phyloP scores from a whole-genome alignment of 495 filamentous ascomycete genomes.

The Darksidea phi region DNA sequence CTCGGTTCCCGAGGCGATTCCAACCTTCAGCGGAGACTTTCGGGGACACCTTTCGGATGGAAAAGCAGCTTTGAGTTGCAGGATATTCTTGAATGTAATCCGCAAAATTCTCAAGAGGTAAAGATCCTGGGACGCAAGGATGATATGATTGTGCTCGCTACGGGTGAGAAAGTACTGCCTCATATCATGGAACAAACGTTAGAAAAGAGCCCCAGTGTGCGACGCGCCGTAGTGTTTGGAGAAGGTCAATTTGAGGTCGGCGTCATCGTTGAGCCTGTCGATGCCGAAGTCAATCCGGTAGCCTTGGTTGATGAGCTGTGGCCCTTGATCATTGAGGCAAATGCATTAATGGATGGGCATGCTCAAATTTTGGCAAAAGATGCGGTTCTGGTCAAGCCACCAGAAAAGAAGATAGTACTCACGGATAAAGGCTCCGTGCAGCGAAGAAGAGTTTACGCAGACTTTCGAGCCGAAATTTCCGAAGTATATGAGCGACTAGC shows the following conservation, averaged over 20 bases:
- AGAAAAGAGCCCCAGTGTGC: slow-evolving; percentile 20
- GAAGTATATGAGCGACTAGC: slow-evolving; percentile 36
- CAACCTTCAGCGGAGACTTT: too few relatives aligned
- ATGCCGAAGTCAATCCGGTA: not conserved
- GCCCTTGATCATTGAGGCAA: not conserved
- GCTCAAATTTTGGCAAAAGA: slow-evolving; percentile 33
- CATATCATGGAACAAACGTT: slow-evolving; percentile 37
- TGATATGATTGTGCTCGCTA: slow-evolving; percentile 46
- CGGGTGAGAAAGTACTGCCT: slow-evolving; percentile 46
- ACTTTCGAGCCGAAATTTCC: slow-evolving; percentile 42
- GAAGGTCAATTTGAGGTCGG: slow-evolving; percentile 42
- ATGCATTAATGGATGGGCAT: not conserved
- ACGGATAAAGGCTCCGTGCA: slow-evolving; percentile 45
- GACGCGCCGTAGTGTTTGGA: slow-evolving; percentile 43
- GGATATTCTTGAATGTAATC: slow-evolving; percentile 5
- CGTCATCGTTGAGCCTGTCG: slow-evolving; percentile 39
- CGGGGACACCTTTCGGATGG: slow-evolving; percentile 4
- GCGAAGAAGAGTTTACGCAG: slow-evolving; percentile 39
- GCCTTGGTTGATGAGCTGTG: slow-evolving; percentile 2
- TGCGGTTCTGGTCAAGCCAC: too few relatives aligned
- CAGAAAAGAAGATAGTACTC: too few relatives aligned
- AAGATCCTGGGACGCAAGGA: slow-evolving; percentile 41
- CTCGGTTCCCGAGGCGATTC: not conserved
- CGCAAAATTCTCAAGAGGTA: slow-evolving; percentile 28
- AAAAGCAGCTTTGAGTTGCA: slow-evolving; percentile 4